Base-by-base conservation (phyloP, 176 grass and related monocot species). In the Luzula sylvatica region DNA sequence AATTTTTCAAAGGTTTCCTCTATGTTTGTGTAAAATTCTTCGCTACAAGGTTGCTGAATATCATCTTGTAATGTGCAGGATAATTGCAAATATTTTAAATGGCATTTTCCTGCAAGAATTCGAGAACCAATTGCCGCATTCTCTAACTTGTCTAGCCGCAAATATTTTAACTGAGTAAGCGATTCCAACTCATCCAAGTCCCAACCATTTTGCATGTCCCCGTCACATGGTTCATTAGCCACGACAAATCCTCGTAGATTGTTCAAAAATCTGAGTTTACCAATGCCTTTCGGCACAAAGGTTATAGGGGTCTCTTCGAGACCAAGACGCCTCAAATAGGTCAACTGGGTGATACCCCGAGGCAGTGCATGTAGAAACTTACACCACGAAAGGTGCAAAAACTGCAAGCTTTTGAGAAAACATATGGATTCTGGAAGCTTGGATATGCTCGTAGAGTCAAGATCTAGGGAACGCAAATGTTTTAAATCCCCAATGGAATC, bases 241-340 rank as follows among this genome's bases (percentile, higher is more conserved):
- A 68, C 55, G 3, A 76, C 17, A 59, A 76, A 69, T 57, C 73
- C 73, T 9, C 1, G 3, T 3, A 76, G 15, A 7, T 61, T 24
- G 14, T 62, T 69, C 0, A 69, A 30, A 30, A 25, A 41, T 52
- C 45, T 47, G 11, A 76, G 46, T 21, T 25, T 62, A 18, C 62
- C 19, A 23, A 76, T 68, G 15, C 73, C 73, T 54, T 23, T 61
- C 0, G 73, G 73, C 0, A 76, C 42, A 23, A 11, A 20, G 7
- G 12, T 46, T 4, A 75, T 3, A n/a, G 51, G 41, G 2, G 39
- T 74, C 17, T 16, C 61, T 20, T 0, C 3, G 6, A 67, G 27
- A 18, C 18, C 15, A 11, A 76, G 65, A 38, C 15, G 23, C 26
- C 73, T 69, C 0, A 76, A 32, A 23, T 53, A 51, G 11, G 13